phyloP scores from a whole-genome alignment of 2,329 filamentous ascomycete species.

The Penicillium sp. region DNA sequence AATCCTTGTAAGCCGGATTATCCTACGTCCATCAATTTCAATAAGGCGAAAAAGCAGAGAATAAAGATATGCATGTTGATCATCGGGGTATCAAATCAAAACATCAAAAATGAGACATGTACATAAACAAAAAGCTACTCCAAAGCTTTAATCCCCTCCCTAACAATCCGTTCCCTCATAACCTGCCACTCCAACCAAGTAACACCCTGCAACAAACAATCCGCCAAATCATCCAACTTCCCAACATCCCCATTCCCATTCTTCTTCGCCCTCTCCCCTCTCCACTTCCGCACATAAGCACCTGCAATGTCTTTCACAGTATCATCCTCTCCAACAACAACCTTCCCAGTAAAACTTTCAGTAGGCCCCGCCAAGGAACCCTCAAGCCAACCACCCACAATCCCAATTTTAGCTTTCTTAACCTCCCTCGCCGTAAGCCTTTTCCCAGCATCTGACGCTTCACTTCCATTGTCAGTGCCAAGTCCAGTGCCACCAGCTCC shows the following conservation, averaged over 20 bases:
- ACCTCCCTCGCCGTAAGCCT: slow-evolving; percentile 24
- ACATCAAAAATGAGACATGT: background rate
- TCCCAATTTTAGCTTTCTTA: slow-evolving; percentile 61
- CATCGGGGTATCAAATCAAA: background rate
- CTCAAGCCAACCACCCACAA: slow-evolving; percentile 55
- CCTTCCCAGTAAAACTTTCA: slow-evolving; percentile 4
- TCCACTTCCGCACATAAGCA: slow-evolving; percentile 34
- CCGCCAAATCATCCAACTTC: slow-evolving; percentile 82
- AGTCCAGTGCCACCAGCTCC: slow-evolving; percentile 3
- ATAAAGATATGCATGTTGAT: background rate
- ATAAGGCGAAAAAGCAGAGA: background rate
- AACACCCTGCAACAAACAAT: slow-evolving; percentile 74
- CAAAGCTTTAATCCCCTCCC: slow-evolving; percentile 22
- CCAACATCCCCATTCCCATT: slow-evolving; percentile 22
- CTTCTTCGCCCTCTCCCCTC: slow-evolving; percentile 17
- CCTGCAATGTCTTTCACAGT: slow-evolving; percentile 23
- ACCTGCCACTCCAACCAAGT: slow-evolving; percentile 75
- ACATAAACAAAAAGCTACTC: background rate
- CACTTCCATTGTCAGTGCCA: too few species aligned
- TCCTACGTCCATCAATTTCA: too few species aligned
- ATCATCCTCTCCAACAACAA: slow-evolving; percentile 14
- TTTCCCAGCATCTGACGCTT: background rate
- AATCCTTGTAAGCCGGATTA: too few species aligned
- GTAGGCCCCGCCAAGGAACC: slow-evolving; percentile 2
- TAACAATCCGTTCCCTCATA: slow-evolving; percentile 30